Evolutionary conservation across 345 rosid genomes (phyloP).

Genomic region (Eucalyptus leucophloia): DNA sequence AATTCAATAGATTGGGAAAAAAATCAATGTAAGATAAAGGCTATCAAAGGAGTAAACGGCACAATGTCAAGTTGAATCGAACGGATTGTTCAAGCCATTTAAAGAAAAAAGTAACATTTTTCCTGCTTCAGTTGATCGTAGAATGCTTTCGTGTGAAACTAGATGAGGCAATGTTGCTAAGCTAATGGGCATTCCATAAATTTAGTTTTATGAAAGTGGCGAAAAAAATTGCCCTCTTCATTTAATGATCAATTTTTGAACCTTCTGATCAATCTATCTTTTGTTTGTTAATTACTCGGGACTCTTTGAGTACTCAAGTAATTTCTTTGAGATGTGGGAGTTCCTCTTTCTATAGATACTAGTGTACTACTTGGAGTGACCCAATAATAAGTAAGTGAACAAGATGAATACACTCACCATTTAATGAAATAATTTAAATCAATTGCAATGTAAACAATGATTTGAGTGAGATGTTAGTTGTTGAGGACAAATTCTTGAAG

Average conservation of each 20-base stretch:
- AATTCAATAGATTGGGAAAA: not conserved
- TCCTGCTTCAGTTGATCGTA: not conserved
- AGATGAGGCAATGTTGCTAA: not conserved
- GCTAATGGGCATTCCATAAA: not conserved
- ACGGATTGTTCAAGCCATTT: not conserved
- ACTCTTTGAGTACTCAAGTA: not conserved
- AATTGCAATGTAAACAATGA: not conserved
- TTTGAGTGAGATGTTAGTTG: not conserved
- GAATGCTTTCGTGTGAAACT: not conserved
- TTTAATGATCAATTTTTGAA: not conserved
- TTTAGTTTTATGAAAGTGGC: not conserved
- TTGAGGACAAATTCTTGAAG: not conserved
- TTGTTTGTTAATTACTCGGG: not conserved
- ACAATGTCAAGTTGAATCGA: not conserved
- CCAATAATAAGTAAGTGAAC: not conserved
- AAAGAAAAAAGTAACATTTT: not conserved
- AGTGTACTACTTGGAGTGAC: not conserved
- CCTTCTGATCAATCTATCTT: not conserved
- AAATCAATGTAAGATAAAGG: not conserved
- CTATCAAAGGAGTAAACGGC: not conserved
- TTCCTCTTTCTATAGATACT: not conserved
- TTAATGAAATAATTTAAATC: not conserved
- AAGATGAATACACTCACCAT: not conserved
- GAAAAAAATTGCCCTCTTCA: not conserved
- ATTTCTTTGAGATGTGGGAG: fast-evolving